phyloP scores from a whole-genome alignment of 2,329 filamentous ascomycete species.

The Aspergillus flavus region DNA sequence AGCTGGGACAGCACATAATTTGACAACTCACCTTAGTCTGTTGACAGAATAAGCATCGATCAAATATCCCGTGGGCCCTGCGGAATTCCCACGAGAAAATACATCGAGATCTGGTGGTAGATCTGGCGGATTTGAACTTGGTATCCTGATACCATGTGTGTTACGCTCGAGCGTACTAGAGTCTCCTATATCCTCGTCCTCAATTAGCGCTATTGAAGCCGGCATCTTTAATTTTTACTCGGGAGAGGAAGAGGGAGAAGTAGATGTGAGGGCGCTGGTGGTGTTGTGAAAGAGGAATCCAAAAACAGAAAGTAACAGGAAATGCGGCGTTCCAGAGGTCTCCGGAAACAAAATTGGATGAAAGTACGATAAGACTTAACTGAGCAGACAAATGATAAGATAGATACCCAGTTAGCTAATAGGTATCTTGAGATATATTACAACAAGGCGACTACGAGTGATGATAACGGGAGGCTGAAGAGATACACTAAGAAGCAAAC shows the following conservation, averaged over 20 bases:
- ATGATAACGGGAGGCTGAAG: too few relatives aligned
- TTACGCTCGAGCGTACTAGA: conserved; percentile 5
- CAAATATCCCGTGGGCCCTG: conserved; percentile 36
- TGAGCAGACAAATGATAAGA: not conserved
- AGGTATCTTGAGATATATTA: too few relatives aligned
- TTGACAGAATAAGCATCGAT: conserved; percentile 8
- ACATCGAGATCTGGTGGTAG: conserved; percentile 14
- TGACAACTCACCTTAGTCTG: conserved; percentile 18
- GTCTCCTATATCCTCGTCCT: conserved; percentile 7
- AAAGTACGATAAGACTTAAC: not conserved
- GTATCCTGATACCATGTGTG: conserved; percentile 7
- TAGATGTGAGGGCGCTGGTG: not conserved
- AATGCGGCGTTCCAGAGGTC: not conserved
- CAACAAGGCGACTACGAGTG: too few relatives aligned
- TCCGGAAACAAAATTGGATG: not conserved
- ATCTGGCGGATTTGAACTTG: not conserved
- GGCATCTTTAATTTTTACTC: conserved; percentile 4
- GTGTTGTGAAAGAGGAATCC: not conserved
- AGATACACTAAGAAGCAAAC: too few relatives aligned
- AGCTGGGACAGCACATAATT: not conserved
- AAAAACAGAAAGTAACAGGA: not conserved
- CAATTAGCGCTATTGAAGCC: not conserved
- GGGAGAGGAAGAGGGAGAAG: not conserved
- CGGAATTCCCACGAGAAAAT: conserved; percentile 17
- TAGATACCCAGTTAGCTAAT: too few relatives aligned